Evolutionary conservation across 2,329 filamentous ascomycete species (phyloP), one percentile per base, ranked within the genome.

Genomic region (Nakataea oryzae): DNA sequence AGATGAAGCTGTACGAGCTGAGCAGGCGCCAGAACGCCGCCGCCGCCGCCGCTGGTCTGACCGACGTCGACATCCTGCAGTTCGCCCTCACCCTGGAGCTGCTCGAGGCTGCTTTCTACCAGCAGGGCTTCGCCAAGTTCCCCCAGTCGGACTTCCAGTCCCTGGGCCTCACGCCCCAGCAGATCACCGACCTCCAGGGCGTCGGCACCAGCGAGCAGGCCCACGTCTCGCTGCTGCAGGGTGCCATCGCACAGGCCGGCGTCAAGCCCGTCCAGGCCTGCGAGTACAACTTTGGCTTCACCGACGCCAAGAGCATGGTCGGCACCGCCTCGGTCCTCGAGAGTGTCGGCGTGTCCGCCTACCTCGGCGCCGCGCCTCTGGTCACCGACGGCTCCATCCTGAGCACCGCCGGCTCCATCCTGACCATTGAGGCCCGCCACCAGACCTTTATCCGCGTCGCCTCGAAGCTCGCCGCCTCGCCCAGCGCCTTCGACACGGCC

Each of bases 21-120:
- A 74, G 77, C 64, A 81, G 76, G 72, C 78, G 81, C 61, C 81
- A 83, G 69, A 80, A 80, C 65, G 76, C 74, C 6, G 80, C 79
- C 3, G 74, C 74, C 9, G 76, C 77, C 14, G 70, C 75, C 3
- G 68, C 74, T 2, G 80, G 80, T 30, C 72, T 84, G 55, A 74
- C 72, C 14, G 82, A 85, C 66, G 72, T 81, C 30, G 82, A 84
- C 65, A 83, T 85, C 66, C 73, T 85, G 57, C 81, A 85, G 72
- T 85, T 85, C 70, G 88, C 88, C 65, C 77, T 90, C 62, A 90
- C 88, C 7, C 79, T 90, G 57, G 89, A 92, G 75, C 86, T 88
- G 75, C 86, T 91, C 69, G 89, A 91, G 76, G 80, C 85, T 28
- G 78, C 81, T 62, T 91, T 90, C 75, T 91, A 92, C 79, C 79